Conservation (phyloP, 1,284 basidiomycete genomes). For the Ceratobasidium sp. region DNA sequence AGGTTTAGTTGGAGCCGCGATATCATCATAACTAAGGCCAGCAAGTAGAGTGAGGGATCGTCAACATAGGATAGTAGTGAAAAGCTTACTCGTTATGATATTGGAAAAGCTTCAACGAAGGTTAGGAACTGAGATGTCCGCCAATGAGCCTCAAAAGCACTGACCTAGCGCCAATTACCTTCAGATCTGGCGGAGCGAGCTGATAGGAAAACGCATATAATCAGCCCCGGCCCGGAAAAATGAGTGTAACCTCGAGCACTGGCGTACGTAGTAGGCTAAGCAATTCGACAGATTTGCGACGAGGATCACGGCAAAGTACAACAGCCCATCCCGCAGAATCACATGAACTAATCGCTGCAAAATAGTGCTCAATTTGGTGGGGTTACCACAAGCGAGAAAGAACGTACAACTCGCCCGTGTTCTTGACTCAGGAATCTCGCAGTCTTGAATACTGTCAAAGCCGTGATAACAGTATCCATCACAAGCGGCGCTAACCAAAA, state of each 20-base stretch:
- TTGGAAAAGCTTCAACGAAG: conserved; percentile 21
- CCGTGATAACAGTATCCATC: conserved; percentile 31
- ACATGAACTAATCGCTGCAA: conserved; percentile 25
- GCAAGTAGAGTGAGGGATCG: not conserved
- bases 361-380: not conserved
- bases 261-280: conserved; percentile 18
- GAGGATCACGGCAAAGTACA: conserved; percentile 35
- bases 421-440: conserved; percentile 6
- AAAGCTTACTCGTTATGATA: conserved; percentile 28
- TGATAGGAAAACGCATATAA: not conserved
- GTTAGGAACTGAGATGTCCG: not conserved
- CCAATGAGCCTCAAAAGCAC: not conserved
- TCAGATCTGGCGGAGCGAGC: conserved; percentile 29
- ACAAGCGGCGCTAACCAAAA: conserved; percentile 36
- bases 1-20: conserved; percentile 41
- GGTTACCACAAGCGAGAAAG: too few species aligned
- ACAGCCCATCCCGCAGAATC: conserved; percentile 31
- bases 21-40: conserved; percentile 35
- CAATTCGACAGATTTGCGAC: conserved; percentile 37
- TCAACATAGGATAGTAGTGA: not conserved
- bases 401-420: conserved; percentile 7
- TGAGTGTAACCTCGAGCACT: too few species aligned
- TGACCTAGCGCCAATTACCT: conserved; percentile 41
- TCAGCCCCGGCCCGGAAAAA: too few species aligned
- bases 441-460: conserved; percentile 30